phyloP scores from a whole-genome alignment of 257 asterid genomes.

The Solanum appendiculatum region DNA sequence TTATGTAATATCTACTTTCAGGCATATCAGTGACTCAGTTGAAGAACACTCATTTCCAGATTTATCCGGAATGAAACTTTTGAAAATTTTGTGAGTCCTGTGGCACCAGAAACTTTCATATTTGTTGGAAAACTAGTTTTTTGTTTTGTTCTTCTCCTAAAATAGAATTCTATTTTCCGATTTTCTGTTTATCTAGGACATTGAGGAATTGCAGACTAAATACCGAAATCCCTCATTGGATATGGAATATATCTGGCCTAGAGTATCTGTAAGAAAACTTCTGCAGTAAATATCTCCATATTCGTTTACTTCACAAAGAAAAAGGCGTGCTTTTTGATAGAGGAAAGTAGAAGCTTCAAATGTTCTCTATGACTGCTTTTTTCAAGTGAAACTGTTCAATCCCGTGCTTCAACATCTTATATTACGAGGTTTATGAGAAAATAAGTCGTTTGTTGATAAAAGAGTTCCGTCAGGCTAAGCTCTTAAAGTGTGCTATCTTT shows the following conservation, averaged over 20 bases:
- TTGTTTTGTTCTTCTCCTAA: neutral
- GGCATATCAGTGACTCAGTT: neutral
- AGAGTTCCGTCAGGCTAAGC: neutral
- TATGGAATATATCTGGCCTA: neutral
- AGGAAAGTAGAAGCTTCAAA: neutral
- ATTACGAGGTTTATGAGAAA: neutral
- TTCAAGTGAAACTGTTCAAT: neutral
- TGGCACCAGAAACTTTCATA: neutral
- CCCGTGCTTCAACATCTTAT: neutral
- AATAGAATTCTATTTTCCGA: neutral
- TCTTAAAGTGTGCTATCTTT: neutral
- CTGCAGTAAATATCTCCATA: neutral
- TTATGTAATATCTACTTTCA: neutral
- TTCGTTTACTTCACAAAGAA: neutral
- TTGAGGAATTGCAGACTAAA: neutral
- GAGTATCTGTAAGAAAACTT: neutral
- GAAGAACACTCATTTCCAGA: neutral
- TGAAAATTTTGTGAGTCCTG: neutral
- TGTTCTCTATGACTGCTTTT: neutral
- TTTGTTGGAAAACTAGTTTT: neutral
- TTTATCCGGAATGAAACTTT: neutral
- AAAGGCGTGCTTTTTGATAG: neutral
- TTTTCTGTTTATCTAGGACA: conserved; percentile 1
- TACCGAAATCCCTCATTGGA: neutral
- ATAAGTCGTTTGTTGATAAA: neutral